These are phyloP conservation scores for Pseudogymnoascus sp. DNA, from an alignment of 2,329 filamentous ascomycete species.

Conservation along the genomic window DNA sequence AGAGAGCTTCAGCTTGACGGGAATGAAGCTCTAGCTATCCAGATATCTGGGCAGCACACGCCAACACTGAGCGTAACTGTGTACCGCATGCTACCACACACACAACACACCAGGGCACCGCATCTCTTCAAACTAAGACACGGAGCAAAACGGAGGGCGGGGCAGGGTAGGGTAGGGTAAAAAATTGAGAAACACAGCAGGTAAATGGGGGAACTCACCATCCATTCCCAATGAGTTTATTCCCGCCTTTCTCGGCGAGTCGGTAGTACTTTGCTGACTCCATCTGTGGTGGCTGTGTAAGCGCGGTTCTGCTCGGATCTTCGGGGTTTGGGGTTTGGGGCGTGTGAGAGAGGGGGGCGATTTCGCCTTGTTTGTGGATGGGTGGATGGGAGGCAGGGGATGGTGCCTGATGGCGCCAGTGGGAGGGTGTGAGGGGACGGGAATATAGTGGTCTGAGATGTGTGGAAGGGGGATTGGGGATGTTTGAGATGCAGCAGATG, in stretches of 20 bases:
- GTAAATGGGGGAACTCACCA: slow-evolving; percentile 57
- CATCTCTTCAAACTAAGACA: background rate
- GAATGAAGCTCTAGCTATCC: too few species aligned
- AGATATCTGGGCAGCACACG: background rate
- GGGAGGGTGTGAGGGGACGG: background rate
- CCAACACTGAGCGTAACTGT: background rate
- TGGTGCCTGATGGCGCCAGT: background rate
- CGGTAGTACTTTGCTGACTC: slow-evolving; percentile 80
- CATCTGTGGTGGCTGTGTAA: background rate
- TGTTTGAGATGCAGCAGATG: background rate
- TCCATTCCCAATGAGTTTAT: slow-evolving; percentile 85
- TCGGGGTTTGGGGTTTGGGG: background rate
- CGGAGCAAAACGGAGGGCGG: too few species aligned
- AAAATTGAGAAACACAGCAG: slow-evolving; percentile 9
- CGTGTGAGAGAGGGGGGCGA: background rate
- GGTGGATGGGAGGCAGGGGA: too few species aligned
- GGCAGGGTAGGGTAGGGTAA: background rate
- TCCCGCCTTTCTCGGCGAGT: slow-evolving; percentile 78
- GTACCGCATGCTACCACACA: background rate
- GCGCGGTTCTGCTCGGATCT: background rate
- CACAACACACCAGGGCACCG: background rate
- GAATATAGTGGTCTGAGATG: background rate
- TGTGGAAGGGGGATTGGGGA: background rate
- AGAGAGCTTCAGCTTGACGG: too few species aligned
- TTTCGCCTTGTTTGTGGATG: too few species aligned